Percentiles rank a stretch among this genome's conserved stretches.
phyloP scores from a whole-genome alignment of 345 rosid species.

The Pistacia atlantica region DNA sequence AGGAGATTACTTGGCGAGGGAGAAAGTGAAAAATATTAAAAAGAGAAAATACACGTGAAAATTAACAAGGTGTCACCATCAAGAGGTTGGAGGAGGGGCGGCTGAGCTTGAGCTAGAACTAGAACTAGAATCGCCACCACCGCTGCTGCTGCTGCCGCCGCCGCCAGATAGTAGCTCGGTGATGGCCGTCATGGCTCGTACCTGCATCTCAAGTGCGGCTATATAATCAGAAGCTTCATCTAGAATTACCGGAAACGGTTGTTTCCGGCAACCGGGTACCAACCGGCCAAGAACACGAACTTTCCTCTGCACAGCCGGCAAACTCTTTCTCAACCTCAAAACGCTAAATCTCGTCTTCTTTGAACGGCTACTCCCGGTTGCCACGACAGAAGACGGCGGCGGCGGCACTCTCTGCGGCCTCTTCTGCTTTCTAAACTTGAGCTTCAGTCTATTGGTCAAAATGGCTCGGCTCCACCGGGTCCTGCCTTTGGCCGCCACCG shows the following conservation, averaged over 20 bases:
- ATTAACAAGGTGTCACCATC: slow-evolving; percentile 29
- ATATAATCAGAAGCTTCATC: slow-evolving; percentile 96
- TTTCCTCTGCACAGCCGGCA: slow-evolving; percentile 82
- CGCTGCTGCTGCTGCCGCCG: slow-evolving; percentile 31
- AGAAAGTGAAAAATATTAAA: neutral
- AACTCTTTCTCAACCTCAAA: slow-evolving; percentile 58
- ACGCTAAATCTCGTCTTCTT: slow-evolving; percentile 76
- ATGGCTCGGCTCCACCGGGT: slow-evolving; percentile 96
- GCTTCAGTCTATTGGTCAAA: slow-evolving; percentile 64
- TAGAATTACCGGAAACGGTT: slow-evolving; percentile 81
- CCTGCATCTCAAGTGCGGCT: slow-evolving; percentile 97
- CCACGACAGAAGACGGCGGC: slow-evolving; percentile 17
- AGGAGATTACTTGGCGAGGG: slow-evolving; percentile 16
- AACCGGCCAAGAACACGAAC: slow-evolving; percentile 80
- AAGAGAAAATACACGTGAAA: slow-evolving; percentile 9
- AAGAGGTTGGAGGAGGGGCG: slow-evolving; percentile 22
- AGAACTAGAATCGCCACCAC: slow-evolving; percentile 25
- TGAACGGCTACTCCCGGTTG: slow-evolving; percentile 38
- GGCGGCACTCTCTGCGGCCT: slow-evolving; percentile 42
- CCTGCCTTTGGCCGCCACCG: slow-evolving; percentile 81
- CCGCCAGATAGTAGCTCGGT: slow-evolving; percentile 56
- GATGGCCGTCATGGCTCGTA: slow-evolving; percentile 83
- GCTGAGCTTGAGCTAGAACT: slow-evolving; percentile 30
- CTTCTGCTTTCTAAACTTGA: slow-evolving; percentile 77
- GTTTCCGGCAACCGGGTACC: slow-evolving; percentile 98